Conservation (phyloP, 169 alveolate species). For the Plasmodium inui region DNA sequence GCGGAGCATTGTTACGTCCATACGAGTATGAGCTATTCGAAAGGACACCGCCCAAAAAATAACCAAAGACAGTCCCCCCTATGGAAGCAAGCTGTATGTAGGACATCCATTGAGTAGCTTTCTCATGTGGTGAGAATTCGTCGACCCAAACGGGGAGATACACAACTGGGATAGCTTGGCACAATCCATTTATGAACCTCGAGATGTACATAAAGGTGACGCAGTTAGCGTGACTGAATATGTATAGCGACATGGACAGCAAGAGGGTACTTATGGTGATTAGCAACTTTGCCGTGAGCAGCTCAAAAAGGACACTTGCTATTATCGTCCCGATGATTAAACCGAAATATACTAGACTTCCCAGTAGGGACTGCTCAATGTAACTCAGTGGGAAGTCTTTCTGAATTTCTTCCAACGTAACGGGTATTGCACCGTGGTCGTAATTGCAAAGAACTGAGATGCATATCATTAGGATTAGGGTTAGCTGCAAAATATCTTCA, state of each 20-base stretch:
- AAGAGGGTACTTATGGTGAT: constrained; percentile 76
- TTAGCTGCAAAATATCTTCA: constrained; percentile 20
- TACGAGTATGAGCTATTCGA: constrained; percentile 19
- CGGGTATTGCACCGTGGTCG: constrained; percentile 85
- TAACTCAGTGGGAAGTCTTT: constrained; percentile 77
- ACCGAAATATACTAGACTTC: constrained; percentile 87
- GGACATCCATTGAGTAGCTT: constrained; percentile 95
- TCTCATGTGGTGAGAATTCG: constrained; percentile 91
- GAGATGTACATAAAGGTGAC: constrained; percentile 83
- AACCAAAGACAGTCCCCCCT: constrained; percentile 89
- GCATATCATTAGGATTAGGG: constrained; percentile 52
- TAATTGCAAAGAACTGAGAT: constrained; percentile 77
- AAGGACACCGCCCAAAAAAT: constrained; percentile 67
- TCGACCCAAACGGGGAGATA: constrained; percentile 97
- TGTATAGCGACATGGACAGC: constrained; percentile 75
- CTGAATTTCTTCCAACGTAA: constrained; percentile 79
- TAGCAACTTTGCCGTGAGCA: constrained; percentile 78
- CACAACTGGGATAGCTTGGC: constrained; percentile 93
- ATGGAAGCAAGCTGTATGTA: constrained; percentile 90
- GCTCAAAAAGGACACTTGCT: constrained; percentile 79
- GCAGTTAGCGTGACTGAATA: constrained; percentile 81
- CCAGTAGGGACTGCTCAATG: constrained; percentile 81
- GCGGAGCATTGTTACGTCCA: background rate
- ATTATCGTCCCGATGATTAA: constrained; percentile 83
- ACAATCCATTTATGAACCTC: constrained; percentile 91